Evolutionary conservation across 2,329 filamentous ascomycete species (phyloP).

Genomic region (Aspergillus phoenicis): DNA sequence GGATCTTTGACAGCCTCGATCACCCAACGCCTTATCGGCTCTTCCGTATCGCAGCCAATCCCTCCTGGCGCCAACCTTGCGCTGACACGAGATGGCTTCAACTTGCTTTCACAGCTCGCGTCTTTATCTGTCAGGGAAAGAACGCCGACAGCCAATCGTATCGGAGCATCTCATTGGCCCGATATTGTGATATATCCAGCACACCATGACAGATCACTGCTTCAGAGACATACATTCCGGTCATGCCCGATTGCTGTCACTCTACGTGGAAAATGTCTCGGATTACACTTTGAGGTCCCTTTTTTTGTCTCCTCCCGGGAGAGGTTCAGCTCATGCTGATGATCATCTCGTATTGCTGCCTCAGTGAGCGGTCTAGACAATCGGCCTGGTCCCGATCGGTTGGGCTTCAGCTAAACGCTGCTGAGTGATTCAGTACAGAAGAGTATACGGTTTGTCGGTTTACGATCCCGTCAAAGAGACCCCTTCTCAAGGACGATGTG

Average conservation of each 20-base stretch:
- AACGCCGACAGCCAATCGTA: background rate
- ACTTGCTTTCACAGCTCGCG: background rate
- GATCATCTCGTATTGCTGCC: slow-evolving; percentile 5
- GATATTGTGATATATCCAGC: background rate
- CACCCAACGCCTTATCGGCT: background rate
- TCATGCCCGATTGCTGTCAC: slow-evolving; percentile 1
- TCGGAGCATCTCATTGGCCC: background rate
- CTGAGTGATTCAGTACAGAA: background rate
- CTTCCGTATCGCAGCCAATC: background rate
- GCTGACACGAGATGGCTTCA: background rate
- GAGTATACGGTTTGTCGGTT: background rate
- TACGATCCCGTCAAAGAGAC: background rate
- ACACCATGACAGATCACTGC: slow-evolving; percentile 7
- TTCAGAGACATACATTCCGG: background rate
- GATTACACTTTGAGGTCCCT: background rate
- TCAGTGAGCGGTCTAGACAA: background rate
- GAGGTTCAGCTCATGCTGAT: background rate
- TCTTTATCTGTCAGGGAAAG: slow-evolving; percentile 3
- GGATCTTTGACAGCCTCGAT: slow-evolving; percentile 1
- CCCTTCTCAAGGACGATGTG: too few species aligned
- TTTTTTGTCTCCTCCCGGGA: background rate
- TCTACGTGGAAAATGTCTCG: background rate
- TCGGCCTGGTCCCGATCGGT: background rate
- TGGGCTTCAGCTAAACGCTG: background rate
- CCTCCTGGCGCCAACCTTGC: background rate